Base-by-base conservation (phyloP, 192 early-diverging fungal genomes). In the Linnemannia exigua region DNA sequence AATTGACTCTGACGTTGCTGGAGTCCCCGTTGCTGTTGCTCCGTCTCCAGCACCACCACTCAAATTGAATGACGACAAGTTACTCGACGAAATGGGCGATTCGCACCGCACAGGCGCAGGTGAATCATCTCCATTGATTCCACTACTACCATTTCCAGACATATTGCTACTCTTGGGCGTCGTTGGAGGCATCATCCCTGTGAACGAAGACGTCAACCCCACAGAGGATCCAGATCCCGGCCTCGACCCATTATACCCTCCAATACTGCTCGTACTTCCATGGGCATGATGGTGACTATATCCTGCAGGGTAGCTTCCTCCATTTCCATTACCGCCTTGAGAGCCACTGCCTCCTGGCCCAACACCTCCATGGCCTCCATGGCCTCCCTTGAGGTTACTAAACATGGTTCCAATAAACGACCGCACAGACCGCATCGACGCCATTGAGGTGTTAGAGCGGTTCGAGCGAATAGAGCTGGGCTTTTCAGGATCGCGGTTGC, bases 391-490 rank as follows among this genome's bases (percentile, higher is more conserved):
- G 66, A 86, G 74, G 41, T 86, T 86, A 51, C 69, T 80, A 46
- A 86, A 86, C 84, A 86, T 86, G 11, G 77, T 86, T 31, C 84
- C 84, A 25, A 86, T 72, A 41, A 86, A 86, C 22, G 84, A 86
- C 25, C 72, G 58, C 8, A 86, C 84, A 35, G 84, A 86, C 14
- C 84, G 78, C 84, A 86, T 86, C 6, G 84, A 86, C 0, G 84
- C 79, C 78, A 86, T 80, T 0, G 84, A 86, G 3, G 84, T 63
- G 4, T 58, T 68, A 0, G 84, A 86, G 0, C 66, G 84, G 78
- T 80, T 86, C 25, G 84, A 86, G n/a, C 84, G 77, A 37, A 86
- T 86, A 14, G 84, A 86, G 61, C 78, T 80, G n/a, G 84, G 84
- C 36, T 86, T 86, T 20, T 79, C 79, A 7, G 46, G 69, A 33